Evolutionary conservation across 139 green algal genomes (phyloP), one percentile per base, ranked within the genome.

Genomic region (Tetradesmus lagerheimii): DNA sequence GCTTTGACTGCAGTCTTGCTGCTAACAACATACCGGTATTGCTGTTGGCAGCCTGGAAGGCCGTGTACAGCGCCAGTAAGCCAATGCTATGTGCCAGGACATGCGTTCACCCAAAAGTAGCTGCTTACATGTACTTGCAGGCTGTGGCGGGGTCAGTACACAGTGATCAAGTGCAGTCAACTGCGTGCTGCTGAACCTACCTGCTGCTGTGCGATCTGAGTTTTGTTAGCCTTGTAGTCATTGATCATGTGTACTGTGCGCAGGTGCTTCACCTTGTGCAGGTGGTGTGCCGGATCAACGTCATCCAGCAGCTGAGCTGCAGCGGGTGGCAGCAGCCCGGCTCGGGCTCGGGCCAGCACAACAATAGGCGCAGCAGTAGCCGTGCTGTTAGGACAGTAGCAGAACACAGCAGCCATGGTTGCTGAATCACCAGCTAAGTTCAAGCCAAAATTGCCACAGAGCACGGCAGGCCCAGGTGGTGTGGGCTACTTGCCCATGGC

Each of bases 351-450:
- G 57, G 57, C 57, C 57, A 71, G 23, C 2, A n/a, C 20, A n/a
- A 71, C 57, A 31, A 23, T 23, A 71, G 23, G 57, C 23, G 57
- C 57, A 71, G 57, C 57, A 71, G 57, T 18, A 71, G 57, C 57
- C 8, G 23, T n/a, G 25, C 57, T 62, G 4, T 31, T 31, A 31
- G 23, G 3, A 31, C 25, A 71, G 57, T n/a, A 71, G 57, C 57
- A 71, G 57, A n/a, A 43, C 11, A 9, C 84, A 71, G 84, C 74
- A 37, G 34, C 14, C 43, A 89, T 89, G 85, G 85, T 83, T 34
- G 71, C 71, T 27, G 85, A 89, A 12, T 83, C 74, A 2, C 74
- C 74, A 29, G 71, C 85, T 2, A 83, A 83, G 43, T 29, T 50
- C 29, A 89, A 89, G 34, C 74, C 85, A 20, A 83, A 84, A 35